Evolutionary conservation across 441 rosid species (phyloP).

Genomic region (Erodium chrysanthum): DNA sequence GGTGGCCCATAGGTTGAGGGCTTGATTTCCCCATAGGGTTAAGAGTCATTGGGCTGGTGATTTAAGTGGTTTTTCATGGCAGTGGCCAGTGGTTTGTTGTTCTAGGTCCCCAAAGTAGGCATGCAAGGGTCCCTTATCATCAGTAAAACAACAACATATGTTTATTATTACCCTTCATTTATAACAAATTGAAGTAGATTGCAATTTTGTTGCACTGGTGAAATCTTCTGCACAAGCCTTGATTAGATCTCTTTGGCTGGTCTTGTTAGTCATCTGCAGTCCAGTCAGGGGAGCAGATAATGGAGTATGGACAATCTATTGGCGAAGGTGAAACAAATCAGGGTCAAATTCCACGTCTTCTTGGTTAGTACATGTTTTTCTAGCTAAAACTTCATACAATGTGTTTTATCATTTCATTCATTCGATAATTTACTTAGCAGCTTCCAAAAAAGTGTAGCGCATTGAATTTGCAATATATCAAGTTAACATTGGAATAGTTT

Average conservation of each 20-base stretch:
- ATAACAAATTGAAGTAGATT: not conserved
- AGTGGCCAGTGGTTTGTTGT: not conserved
- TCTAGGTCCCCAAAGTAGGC: not conserved
- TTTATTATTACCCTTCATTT: not conserved
- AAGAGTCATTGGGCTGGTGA: not conserved
- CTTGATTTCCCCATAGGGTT: not conserved
- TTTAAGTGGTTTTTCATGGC: not conserved
- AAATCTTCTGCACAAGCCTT: not conserved
- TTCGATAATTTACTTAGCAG: not conserved
- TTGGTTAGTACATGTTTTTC: constrained; percentile 40
- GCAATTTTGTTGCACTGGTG: not conserved
- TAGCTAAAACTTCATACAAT: not conserved
- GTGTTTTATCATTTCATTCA: constrained; percentile 2
- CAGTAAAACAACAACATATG: not conserved
- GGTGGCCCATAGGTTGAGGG: not conserved
- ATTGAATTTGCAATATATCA: not conserved
- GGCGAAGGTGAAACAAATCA: constrained; percentile 43
- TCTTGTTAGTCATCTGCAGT: constrained; percentile 54
- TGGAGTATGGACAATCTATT: constrained; percentile 68
- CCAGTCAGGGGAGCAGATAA: constrained; percentile 65
- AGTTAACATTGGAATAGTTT: not conserved
- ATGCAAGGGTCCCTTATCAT: not conserved
- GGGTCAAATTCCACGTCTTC: constrained; percentile 75
- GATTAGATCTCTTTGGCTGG: constrained; percentile 9
- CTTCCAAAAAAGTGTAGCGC: not conserved